A percentile compares a stretch with the other conserved stretches of the same genome.
phyloP scores from a whole-genome alignment of 176 grass and related monocot genomes.

The Thinopyrum elongatum region DNA sequence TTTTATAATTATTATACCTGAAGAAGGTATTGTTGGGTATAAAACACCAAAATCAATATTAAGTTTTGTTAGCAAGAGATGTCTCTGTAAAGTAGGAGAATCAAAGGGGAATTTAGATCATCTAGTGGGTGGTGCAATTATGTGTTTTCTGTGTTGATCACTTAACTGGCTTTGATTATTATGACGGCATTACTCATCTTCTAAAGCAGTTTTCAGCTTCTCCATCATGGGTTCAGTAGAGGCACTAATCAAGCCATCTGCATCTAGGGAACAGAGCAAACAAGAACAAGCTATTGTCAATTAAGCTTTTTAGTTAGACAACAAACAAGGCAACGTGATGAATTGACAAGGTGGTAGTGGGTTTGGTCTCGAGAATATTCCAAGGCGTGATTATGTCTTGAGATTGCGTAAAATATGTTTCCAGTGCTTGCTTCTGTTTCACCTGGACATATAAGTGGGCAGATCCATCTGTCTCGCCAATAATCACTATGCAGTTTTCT shows the following conservation, averaged over 20 bases:
- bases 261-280: neutral
- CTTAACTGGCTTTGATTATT: neutral
- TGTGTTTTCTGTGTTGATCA: neutral
- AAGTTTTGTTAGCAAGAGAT: neutral
- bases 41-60: neutral
- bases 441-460: neutral
- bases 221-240: neutral
- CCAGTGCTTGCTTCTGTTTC: slow-evolving; percentile 23
- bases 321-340: slow-evolving; percentile 15
- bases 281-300: slow-evolving; percentile 20
- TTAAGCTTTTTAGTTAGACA: slow-evolving; percentile 15
- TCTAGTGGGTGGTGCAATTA: neutral
- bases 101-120: neutral
- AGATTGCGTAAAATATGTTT: slow-evolving; percentile 17
- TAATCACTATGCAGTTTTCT: too few relatives aligned
- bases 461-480: neutral
- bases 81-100: neutral
- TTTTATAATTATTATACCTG: neutral
- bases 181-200: slow-evolving; percentile 12
- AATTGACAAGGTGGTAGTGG: slow-evolving; percentile 16
- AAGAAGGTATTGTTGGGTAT: neutral
- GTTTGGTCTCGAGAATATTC: slow-evolving; percentile 47
- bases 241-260: slow-evolving; percentile 16
- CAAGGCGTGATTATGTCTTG: slow-evolving; percentile 36
- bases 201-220: slow-evolving; percentile 5